Evolutionary conservation across 129 eudicot species (phyloP).

Genomic region (Chrysanthemum seticuspe): DNA sequence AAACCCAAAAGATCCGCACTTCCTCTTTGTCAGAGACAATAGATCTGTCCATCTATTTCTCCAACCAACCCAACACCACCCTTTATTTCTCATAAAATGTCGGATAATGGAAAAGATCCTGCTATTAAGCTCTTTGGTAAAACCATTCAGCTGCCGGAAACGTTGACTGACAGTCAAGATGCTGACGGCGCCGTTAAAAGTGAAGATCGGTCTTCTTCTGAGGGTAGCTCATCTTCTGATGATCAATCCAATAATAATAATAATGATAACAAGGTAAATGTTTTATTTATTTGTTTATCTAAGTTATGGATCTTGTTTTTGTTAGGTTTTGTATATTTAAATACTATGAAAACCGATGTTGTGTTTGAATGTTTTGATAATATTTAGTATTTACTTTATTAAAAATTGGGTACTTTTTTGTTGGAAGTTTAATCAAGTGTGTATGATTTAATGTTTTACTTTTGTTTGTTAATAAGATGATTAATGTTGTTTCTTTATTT

Average conservation of each 20-base stretch:
- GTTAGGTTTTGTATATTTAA: not conserved
- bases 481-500: too few relatives aligned
- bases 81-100: conserved; percentile 33
- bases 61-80: conserved; percentile 34
- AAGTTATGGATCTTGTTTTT: conserved; percentile 30
- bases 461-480: too few relatives aligned
- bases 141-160: conserved; percentile 71
- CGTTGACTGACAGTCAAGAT: conserved; percentile 22
- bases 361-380: not conserved
- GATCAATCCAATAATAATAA: conserved; percentile 1
- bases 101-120: conserved; percentile 59
- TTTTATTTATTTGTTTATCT: not conserved
- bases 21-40: not conserved
- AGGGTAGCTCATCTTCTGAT: conserved; percentile 41
- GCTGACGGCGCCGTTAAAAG: conserved; percentile 17
- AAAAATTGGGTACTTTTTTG: too few relatives aligned
- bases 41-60: conserved; percentile 13
- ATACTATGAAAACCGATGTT: not conserved
- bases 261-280: conserved; percentile 20
- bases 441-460: too few relatives aligned
- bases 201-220: conserved; percentile 41
- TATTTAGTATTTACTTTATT: not conserved
- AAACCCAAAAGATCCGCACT: too few relatives aligned
- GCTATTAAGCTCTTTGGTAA: conserved; percentile 73
- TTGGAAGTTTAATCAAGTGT: too few relatives aligned